Evolutionary conservation across 192 early-diverging fungal genomes (phyloP), one percentile per base, ranked within the genome.

Genomic region (Gigaspora rosea): DNA sequence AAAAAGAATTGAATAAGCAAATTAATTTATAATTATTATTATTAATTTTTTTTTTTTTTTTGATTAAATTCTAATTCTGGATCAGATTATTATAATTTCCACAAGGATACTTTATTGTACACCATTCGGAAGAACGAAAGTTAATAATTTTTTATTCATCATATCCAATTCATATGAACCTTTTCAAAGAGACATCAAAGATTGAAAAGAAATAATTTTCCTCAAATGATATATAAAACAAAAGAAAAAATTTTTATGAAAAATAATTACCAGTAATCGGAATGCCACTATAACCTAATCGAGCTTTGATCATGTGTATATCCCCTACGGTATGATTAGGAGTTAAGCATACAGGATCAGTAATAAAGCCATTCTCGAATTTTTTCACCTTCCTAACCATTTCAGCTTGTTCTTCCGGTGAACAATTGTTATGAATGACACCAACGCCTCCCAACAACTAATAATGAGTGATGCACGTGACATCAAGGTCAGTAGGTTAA

Each of bases 351-450:
- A 95, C 78, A 15, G 97, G 97, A 79, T 99, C 95, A 52, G 92
- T 91, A 82, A 99, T 99, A 82, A 99, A 99, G 12, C 97, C 97
- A 87, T 99, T 99, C 81, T 99, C 97, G 79, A 95, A 99, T 82
- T 91, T 95, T 87, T 95, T 97, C 82, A 99, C 97, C 81, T 94
- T 94, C 78, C 95, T 90, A 50, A 99, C 97, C 97, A 99, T 99
- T 10, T 94, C 93, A 12, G 95, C 95, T 89, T 99, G 97, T 85
- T 96, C 95, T 56, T 94, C 94, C 58, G 96, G 86, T 32, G 92
- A 89, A 85, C 96, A 99, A 89, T 99, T 99, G 91, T 97, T 90
- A 86, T 99, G 97, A 81, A 99, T 94, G 61, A 99, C 94, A 80
- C 97, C 97, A 75, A 99, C 87, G 20, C 97, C 97, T 72, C 97